A percentile compares a stretch with the other conserved stretches of the same genome.
phyloP scores from a whole-genome alignment of 2,329 filamentous ascomycete species.

The Fusarium nisikadoi region DNA sequence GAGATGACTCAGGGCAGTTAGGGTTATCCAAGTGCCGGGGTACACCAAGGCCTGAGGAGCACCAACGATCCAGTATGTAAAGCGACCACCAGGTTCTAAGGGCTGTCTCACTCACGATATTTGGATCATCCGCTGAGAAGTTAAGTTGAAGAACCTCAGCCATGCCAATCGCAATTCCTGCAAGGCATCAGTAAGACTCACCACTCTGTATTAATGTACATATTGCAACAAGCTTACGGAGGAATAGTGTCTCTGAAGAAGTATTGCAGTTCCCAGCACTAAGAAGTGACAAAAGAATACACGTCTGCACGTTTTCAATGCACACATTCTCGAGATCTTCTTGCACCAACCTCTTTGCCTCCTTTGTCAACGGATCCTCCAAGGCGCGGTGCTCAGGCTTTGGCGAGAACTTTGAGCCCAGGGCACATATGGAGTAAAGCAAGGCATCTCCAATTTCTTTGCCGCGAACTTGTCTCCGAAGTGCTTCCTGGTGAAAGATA shows the following conservation, averaged over 20 bases:
- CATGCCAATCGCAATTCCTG: constrained; percentile 9
- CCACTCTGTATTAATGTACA: too few relatives aligned
- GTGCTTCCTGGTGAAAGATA: background rate
- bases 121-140: background rate
- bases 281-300: background rate
- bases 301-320: constrained; percentile 2
- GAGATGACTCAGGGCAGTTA: background rate
- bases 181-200: background rate
- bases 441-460: background rate
- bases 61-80: constrained; percentile 7
- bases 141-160: constrained; percentile 8
- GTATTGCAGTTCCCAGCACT: background rate
- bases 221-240: background rate
- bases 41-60: background rate
- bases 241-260: constrained; percentile 4
- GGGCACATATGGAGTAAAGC: background rate
- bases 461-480: background rate
- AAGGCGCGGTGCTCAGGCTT: background rate
- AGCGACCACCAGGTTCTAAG: constrained; percentile 8
- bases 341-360: background rate
- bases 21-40: background rate
- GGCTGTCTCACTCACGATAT: background rate
- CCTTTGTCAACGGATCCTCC: background rate
- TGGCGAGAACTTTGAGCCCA: background rate
- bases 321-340: constrained; percentile 11